A percentile compares a stretch with the other conserved stretches of the same genome.
Evolutionary conservation across 306 rosid species (phyloP).

Genomic region (Prunus fruticosa): DNA sequence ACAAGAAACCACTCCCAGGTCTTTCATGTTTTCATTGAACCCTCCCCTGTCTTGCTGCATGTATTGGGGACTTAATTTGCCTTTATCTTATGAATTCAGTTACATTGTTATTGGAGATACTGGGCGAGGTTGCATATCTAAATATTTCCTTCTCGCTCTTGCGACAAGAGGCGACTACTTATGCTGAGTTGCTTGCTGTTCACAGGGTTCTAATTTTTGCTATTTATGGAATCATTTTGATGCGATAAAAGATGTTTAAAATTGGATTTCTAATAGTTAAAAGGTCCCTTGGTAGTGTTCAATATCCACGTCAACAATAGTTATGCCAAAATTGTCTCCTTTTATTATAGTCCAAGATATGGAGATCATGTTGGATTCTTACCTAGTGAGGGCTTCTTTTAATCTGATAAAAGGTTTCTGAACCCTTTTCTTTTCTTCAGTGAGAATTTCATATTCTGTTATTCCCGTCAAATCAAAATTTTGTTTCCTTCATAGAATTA

Average conservation of each 20-base stretch:
- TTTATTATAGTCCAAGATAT: background rate
- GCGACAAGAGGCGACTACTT: background rate
- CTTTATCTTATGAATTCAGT: background rate
- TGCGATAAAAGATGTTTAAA: background rate
- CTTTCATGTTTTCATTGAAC: background rate
- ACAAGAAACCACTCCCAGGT: background rate
- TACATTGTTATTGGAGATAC: background rate
- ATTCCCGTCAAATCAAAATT: background rate
- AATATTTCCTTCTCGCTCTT: background rate
- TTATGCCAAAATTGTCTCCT: background rate
- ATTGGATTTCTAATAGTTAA: background rate
- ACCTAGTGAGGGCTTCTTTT: background rate
- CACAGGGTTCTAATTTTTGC: background rate
- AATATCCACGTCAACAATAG: background rate
- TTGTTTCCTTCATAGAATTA: background rate
- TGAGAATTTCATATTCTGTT: background rate
- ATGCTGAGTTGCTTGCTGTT: constrained; percentile 11
- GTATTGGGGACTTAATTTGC: background rate
- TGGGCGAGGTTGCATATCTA: constrained; percentile 6
- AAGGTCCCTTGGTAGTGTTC: background rate
- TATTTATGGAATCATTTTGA: background rate
- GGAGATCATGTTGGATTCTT: background rate
- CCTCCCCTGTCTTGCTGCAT: background rate
- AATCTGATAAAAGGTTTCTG: background rate
- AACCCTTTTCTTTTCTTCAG: background rate